Conservation (phyloP, 2,329 filamentous ascomycete species). For the Colletotrichum eremochloae region DNA sequence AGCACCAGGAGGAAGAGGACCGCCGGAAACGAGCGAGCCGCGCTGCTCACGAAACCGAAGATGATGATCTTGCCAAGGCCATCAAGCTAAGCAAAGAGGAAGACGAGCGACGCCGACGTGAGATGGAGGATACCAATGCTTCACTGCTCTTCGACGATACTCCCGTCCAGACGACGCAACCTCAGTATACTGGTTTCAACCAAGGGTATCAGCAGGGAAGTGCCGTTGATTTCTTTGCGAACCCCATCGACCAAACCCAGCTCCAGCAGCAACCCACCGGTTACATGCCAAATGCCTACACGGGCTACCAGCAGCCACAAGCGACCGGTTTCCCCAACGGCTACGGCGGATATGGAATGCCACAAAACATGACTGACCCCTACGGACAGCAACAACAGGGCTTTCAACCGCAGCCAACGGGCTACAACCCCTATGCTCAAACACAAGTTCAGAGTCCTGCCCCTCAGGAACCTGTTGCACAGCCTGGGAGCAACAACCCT, state of each 20-base stretch:
- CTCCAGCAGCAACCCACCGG: constrained; percentile 85
- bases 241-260: constrained; percentile 85
- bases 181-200: constrained; percentile 90
- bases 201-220: constrained; percentile 98
- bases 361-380: constrained; percentile 76
- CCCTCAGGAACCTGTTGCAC: constrained; percentile 71
- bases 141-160: constrained; percentile 90
- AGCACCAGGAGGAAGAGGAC: constrained; percentile 94
- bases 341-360: constrained; percentile 75
- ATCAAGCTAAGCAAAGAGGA: constrained; percentile 96
- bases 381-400: constrained; percentile 70
- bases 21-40: constrained; percentile 77
- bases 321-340: constrained; percentile 72
- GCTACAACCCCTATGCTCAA: constrained; percentile 68
- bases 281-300: constrained; percentile 70
- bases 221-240: constrained; percentile 97
- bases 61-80: constrained; percentile 93
- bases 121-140: constrained; percentile 89
- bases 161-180: constrained; percentile 64
- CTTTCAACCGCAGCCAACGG: constrained; percentile 66
- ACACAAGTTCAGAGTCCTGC: constrained; percentile 56
- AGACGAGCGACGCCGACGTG: constrained; percentile 87
- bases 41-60: constrained; percentile 66
- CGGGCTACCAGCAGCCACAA: constrained; percentile 58
- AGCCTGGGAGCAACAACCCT: constrained; percentile 92